Evolutionary conservation across 257 asterid genomes (phyloP).

Genomic region (Scutellaria barbata): DNA sequence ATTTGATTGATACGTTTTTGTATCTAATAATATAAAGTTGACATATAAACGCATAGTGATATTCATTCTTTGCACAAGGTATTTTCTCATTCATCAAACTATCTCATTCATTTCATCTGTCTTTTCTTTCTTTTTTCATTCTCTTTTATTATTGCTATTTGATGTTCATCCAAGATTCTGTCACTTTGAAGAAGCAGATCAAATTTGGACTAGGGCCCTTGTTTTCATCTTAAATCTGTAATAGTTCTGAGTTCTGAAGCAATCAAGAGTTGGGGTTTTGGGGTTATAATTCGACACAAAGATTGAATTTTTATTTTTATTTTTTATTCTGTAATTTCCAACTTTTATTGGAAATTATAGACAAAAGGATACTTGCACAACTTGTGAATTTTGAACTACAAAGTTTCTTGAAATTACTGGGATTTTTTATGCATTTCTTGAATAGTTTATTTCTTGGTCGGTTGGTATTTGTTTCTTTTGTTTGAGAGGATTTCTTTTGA

Average conservation of each 20-base stretch:
- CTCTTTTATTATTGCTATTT: neutral
- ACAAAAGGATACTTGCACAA: neutral
- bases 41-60: neutral
- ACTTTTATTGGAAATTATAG: neutral
- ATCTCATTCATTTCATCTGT: neutral
- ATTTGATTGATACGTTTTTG: neutral
- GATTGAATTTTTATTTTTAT: conserved; percentile 34
- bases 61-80: neutral
- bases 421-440: conserved; percentile 2
- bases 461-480: conserved; percentile 2
- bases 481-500: conserved; percentile 20
- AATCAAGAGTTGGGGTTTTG: neutral
- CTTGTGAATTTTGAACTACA: neutral
- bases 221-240: neutral
- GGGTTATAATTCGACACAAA: neutral
- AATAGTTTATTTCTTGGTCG: neutral
- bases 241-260: conserved; percentile 5
- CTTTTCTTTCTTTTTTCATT: neutral
- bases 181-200: conserved; percentile 11
- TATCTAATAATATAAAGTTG: too few relatives aligned
- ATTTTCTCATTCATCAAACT: neutral
- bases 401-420: conserved; percentile 8
- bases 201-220: conserved; percentile 8
- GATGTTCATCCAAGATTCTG: neutral
- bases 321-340: conserved; percentile 18